Percentiles rank a stretch among this genome's conserved stretches.
phyloP scores from a whole-genome alignment of 805 yeast genomes.

The Yarrowia sp. region DNA sequence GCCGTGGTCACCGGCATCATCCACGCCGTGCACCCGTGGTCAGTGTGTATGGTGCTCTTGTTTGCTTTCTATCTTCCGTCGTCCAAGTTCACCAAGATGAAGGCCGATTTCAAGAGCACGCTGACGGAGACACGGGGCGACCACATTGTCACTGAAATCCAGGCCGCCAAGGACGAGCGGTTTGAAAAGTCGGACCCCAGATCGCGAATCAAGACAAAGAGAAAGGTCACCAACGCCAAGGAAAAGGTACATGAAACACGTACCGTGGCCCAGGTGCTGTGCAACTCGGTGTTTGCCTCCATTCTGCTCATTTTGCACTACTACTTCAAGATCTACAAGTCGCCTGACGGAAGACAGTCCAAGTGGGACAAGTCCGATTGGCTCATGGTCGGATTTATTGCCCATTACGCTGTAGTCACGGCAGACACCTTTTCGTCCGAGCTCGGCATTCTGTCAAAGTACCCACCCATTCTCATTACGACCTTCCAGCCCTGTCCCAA shows the following conservation, averaged over 20 bases:
- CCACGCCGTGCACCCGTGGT: slow-evolving; percentile 52
- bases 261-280: slow-evolving; percentile 54
- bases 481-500: slow-evolving; percentile 54
- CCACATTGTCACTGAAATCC: slow-evolving; percentile 43
- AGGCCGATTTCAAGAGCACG: slow-evolving; percentile 50
- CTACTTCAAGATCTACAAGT: slow-evolving; percentile 25
- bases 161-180: slow-evolving; percentile 23
- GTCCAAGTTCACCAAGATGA: slow-evolving; percentile 53
- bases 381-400: slow-evolving; percentile 47
- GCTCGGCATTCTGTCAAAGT: slow-evolving; percentile 54
- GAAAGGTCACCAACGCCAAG: slow-evolving; percentile 40
- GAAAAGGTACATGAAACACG: slow-evolving; percentile 49
- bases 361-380: slow-evolving; percentile 20
- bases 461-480: slow-evolving; percentile 53
- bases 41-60: slow-evolving; percentile 49
- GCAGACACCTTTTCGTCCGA: slow-evolving; percentile 60
- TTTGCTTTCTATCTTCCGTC: slow-evolving; percentile 53
- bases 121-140: slow-evolving; percentile 41
- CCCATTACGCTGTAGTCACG: slow-evolving; percentile 55
- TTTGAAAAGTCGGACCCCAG: slow-evolving; percentile 11
- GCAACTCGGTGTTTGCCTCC: slow-evolving; percentile 54
- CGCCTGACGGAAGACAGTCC: slow-evolving; percentile 18
- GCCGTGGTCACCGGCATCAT: slow-evolving; percentile 53
- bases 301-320: slow-evolving; percentile 48
- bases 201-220: slow-evolving; percentile 11